A percentile compares a stretch with the other conserved stretches of the same genome.
These are phyloP conservation scores for Eragrostis curvula DNA, from an alignment of 176 grass and related monocot species.

Conservation along the genomic window DNA sequence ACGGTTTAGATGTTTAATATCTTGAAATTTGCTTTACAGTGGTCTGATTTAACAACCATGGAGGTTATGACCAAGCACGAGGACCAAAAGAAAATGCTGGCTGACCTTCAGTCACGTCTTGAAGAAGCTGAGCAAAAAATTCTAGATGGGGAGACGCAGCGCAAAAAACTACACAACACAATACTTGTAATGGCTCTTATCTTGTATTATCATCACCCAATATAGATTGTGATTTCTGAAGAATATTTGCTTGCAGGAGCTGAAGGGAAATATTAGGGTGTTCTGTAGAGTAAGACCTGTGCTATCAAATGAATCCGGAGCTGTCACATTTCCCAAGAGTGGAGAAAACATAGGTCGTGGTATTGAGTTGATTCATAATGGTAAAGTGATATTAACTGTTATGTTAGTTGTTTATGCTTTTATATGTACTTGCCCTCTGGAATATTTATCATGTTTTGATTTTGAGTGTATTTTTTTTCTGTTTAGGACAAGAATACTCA, in stretches of 20 bases:
- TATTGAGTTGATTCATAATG: conserved; percentile 74
- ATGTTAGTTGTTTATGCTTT: not conserved
- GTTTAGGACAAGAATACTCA: conserved; percentile 72
- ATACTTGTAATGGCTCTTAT: conserved; percentile 59
- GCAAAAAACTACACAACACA: conserved; percentile 83
- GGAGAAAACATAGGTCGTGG: conserved; percentile 68
- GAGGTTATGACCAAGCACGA: conserved; percentile 63
- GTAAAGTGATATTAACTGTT: conserved; percentile 37
- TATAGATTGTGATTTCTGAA: conserved; percentile 11
- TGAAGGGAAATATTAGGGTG: conserved; percentile 94
- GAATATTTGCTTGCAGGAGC: conserved; percentile 56
- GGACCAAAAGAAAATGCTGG: conserved; percentile 62
- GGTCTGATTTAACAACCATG: conserved; percentile 58
- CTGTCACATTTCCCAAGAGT: conserved; percentile 73
- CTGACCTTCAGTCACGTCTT: conserved; percentile 57
- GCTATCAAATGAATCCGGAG: conserved; percentile 56
- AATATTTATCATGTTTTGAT: not conserved
- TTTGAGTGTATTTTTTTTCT: conserved; percentile 1
- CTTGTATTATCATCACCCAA: not conserved
- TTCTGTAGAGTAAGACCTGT: conserved; percentile 88
- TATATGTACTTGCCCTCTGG: not conserved
- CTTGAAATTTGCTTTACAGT: conserved; percentile 33
- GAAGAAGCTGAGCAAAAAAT: conserved; percentile 71
- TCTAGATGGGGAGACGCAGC: conserved; percentile 72
- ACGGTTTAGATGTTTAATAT: too few relatives aligned